Evolutionary conservation across 2,329 filamentous ascomycete genomes (phyloP).

Genomic region (Exophiala oligosperma): DNA sequence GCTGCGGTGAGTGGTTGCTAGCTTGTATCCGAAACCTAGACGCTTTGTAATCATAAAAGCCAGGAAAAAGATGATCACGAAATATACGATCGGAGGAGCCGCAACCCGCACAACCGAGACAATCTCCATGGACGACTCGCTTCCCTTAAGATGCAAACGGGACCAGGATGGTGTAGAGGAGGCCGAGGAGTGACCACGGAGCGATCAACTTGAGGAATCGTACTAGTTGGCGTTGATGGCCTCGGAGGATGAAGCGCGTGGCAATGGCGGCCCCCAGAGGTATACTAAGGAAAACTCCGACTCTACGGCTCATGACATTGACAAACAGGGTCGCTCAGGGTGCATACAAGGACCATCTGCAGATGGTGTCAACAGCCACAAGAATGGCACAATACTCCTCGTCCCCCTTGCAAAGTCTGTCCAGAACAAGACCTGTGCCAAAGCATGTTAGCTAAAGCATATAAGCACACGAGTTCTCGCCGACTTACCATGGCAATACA

Average conservation of each 20-base stretch:
- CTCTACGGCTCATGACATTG: slow-evolving; percentile 68
- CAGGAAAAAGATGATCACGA: slow-evolving; percentile 69
- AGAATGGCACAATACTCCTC: slow-evolving; percentile 79
- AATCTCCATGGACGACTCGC: slow-evolving; percentile 77
- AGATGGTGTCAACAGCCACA: slow-evolving; percentile 73
- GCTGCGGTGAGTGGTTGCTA: slow-evolving; percentile 75
- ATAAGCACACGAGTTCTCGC: slow-evolving; percentile 5
- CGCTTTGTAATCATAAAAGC: slow-evolving; percentile 64
- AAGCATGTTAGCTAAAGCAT: neutral
- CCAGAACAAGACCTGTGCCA: slow-evolving; percentile 66
- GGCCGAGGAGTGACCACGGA: slow-evolving; percentile 76
- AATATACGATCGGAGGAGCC: slow-evolving; percentile 80
- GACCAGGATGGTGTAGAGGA: slow-evolving; percentile 83
- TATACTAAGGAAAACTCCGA: slow-evolving; percentile 81
- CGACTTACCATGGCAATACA: slow-evolving; percentile 84
- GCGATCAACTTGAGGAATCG: slow-evolving; percentile 68
- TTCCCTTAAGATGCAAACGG: slow-evolving; percentile 80
- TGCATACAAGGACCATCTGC: slow-evolving; percentile 71
- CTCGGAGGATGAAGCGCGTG: slow-evolving; percentile 66
- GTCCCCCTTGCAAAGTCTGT: slow-evolving; percentile 75
- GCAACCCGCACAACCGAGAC: slow-evolving; percentile 78
- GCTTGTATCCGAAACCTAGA: slow-evolving; percentile 70
- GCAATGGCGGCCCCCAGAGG: slow-evolving; percentile 76
- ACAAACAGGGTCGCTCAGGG: slow-evolving; percentile 70
- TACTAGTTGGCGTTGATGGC: slow-evolving; percentile 63